These are phyloP conservation scores for Trichomonas tenax DNA, from an alignment of 208 protist species.

Conservation along the genomic window DNA sequence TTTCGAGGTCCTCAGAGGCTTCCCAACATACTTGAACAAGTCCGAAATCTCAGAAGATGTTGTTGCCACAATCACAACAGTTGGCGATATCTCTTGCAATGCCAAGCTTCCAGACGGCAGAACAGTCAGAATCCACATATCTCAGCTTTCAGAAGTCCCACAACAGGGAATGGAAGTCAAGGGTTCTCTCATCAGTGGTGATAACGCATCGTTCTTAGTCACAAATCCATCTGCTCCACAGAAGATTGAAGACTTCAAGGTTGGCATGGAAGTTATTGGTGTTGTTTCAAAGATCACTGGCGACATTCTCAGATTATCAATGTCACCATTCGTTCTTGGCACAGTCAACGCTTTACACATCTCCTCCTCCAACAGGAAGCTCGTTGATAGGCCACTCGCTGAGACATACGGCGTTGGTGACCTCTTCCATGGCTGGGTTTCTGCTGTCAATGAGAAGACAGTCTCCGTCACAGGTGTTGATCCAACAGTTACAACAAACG, in stretches of 20 bases:
- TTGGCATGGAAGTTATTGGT: neutral
- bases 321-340: neutral
- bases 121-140: neutral
- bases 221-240: neutral
- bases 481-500: neutral
- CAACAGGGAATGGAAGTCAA: neutral
- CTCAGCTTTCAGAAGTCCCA: neutral
- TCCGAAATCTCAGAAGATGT: neutral
- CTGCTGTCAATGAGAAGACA: neutral
- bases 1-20: neutral
- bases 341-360: neutral
- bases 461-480: neutral
- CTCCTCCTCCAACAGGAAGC: neutral
- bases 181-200: neutral
- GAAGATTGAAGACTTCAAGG: neutral
- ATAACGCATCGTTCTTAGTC: neutral
- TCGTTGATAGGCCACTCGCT: neutral
- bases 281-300: neutral
- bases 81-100: neutral
- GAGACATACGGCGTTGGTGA: neutral
- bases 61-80: neutral
- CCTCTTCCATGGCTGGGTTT: neutral
- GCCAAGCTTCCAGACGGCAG: neutral
- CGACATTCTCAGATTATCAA: neutral
- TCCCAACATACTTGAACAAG: neutral